Evolutionary conservation across 306 rosid species (phyloP).

Genomic region (Cucurbita ficifolia): DNA sequence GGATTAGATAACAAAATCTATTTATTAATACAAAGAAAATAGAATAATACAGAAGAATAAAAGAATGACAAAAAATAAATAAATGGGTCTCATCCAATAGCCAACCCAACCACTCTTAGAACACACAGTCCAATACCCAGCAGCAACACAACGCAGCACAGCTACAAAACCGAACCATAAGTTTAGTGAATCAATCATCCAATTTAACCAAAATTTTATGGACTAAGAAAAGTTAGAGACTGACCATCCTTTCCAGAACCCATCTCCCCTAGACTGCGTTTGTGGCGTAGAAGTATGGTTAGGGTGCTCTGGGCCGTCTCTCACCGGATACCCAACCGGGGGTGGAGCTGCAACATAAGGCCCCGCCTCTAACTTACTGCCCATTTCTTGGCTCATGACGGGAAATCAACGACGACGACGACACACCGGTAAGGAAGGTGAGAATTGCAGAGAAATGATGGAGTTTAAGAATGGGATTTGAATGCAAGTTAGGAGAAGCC

Average conservation of each 20-base stretch:
- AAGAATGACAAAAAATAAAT: neutral
- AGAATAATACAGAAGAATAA: neutral
- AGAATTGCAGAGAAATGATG: neutral
- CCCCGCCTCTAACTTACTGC: neutral
- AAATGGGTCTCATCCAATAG: neutral
- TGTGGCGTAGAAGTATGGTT: neutral
- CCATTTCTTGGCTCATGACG: neutral
- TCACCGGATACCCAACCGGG: slow-evolving; percentile 4
- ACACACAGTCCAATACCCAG: slow-evolving; percentile 11
- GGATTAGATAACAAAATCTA: too few relatives aligned
- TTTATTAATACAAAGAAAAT: too few relatives aligned
- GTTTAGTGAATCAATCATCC: too few relatives aligned
- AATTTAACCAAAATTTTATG: too few relatives aligned
- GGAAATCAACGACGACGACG: neutral
- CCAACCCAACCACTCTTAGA: neutral
- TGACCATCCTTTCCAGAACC: slow-evolving; percentile 12
- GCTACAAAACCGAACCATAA: neutral
- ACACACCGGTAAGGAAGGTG: neutral
- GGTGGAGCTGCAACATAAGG: slow-evolving; percentile 9
- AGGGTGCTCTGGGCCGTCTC: neutral
- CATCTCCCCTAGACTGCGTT: slow-evolving; percentile 6
- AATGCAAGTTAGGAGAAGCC: neutral
- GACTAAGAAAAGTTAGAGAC: neutral
- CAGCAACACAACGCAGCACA: slow-evolving; percentile 13
- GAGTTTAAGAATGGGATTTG: neutral